These are phyloP conservation scores for Vanrija sp. DNA, from an alignment of 1,284 basidiomycete species.

Conservation along the genomic window DNA sequence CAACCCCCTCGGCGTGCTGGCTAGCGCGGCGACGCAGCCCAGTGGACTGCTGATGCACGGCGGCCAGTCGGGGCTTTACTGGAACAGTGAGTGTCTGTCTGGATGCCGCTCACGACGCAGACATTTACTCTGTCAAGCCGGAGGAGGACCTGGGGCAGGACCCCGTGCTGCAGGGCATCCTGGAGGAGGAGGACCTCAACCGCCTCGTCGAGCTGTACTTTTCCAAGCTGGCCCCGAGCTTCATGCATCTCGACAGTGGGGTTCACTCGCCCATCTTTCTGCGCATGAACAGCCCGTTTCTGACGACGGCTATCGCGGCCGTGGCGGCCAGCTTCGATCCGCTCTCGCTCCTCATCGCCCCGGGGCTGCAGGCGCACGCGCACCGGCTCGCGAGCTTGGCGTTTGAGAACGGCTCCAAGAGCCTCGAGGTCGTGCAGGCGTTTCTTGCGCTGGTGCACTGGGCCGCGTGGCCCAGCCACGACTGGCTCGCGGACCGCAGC, in stretches of 20 bases:
- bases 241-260: constrained; percentile 6
- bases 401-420: constrained; percentile 8
- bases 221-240: constrained; percentile 1
- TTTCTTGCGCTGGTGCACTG: constrained; percentile 2
- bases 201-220: constrained; percentile 2
- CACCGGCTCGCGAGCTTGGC: constrained; percentile 1
- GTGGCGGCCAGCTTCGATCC: constrained; percentile 6
- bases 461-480: not conserved
- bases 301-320: constrained; percentile 7
- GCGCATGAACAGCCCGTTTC: constrained; percentile 11
- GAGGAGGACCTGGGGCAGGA: no score
- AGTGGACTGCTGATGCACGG: no score
- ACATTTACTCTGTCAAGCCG: no score
- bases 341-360: not conserved
- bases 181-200: no score
- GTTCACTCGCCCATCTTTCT: constrained; percentile 7
- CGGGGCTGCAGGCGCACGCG: not conserved
- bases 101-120: no score
- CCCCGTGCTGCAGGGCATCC: no score
- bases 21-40: no score
- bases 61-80: no score
- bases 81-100: no score
- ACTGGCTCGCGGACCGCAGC: constrained; percentile 6
- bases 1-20: no score
- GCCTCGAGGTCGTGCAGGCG: constrained; percentile 8